These are phyloP conservation scores for Debaryomyces hansenii DNA, from an alignment of 805 yeast species.

Conservation along the genomic window DNA sequence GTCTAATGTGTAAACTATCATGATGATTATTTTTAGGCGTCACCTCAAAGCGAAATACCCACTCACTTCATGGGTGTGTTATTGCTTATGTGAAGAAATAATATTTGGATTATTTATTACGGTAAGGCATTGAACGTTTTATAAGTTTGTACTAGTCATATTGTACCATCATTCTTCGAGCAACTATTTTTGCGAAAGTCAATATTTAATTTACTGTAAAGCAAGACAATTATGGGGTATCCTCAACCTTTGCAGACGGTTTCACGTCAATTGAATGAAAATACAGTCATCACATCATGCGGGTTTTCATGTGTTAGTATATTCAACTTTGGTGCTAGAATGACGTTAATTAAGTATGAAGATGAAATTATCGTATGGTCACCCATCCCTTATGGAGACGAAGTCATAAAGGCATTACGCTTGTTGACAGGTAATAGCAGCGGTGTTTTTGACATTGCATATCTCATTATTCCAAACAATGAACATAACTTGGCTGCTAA, in stretches of 20 bases:
- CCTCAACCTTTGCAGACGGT: slow-evolving; percentile 32
- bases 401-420: slow-evolving; percentile 37
- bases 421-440: slow-evolving; percentile 24
- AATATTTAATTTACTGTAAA: too few species aligned
- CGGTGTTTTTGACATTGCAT: slow-evolving; percentile 33
- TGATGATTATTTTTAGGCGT: too few species aligned
- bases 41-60: too few species aligned
- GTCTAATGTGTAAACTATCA: too few species aligned
- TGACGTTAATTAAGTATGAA: slow-evolving; percentile 35
- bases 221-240: slow-evolving; percentile 23
- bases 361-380: slow-evolving; percentile 48
- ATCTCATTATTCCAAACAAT: slow-evolving; percentile 53
- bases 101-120: too few species aligned
- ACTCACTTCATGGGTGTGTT: too few species aligned
- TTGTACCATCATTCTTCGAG: too few species aligned
- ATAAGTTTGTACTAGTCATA: too few species aligned
- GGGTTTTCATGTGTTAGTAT: slow-evolving; percentile 29
- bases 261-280: slow-evolving; percentile 28
- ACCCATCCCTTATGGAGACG: slow-evolving; percentile 54
- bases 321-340: slow-evolving; percentile 41
- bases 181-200: too few species aligned
- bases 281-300: slow-evolving; percentile 32
- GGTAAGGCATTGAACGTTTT: too few species aligned
- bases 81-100: too few species aligned
- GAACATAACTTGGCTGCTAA: slow-evolving; percentile 59